Base-by-base conservation (phyloP, 345 rosid species). In the Hibiscus syriacus region DNA sequence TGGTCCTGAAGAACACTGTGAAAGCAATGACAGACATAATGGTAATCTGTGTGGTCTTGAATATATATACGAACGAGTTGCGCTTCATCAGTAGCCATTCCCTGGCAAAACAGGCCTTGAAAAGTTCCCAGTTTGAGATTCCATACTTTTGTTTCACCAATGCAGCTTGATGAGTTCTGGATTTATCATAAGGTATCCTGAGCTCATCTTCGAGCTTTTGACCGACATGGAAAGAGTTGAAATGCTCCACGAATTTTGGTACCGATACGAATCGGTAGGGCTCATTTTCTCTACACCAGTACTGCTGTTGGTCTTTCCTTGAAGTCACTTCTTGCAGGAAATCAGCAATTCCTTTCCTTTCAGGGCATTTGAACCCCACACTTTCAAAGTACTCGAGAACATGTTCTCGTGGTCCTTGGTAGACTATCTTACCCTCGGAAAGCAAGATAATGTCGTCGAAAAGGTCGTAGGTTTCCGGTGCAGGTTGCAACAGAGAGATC, bases 241-340 rank as follows among this genome's bases (percentile, higher is more conserved):
- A 84, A 41, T 29, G 56, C 13, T 72, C 61, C 55, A 73, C 78
- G 34, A 84, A 78, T 27, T 84, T 83, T 1, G 84, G 54, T 2
- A 78, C 88, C 0, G 86, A 69, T 32, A 80, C 27, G 38, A 75
- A 79, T 46, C 67, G 65, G 70, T 82, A 81, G 41, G 83, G 79
- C 68, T 74, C 70, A 11, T 68, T 25, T 43, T 76, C 73, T 54
- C 34, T 78, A 58, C 67, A 55, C 85, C 91, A 86, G 41, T 86
- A 86, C 63, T 82, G 88, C 55, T 76, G 78, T 61, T 86, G 90
- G 55, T 86, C 88, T 48, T 82, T 86, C 49, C 48, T 75, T 38
- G 88, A 86, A 49, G 90, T 86, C 41, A 84, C 86, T 49, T 86
- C 87, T 70, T 83, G 85, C 70, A 86, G 64, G 77, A 83, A 86